Evolutionary conservation across 345 rosid genomes (phyloP), one percentile per base, ranked within the genome.

Genomic region (Garcia nutans): DNA sequence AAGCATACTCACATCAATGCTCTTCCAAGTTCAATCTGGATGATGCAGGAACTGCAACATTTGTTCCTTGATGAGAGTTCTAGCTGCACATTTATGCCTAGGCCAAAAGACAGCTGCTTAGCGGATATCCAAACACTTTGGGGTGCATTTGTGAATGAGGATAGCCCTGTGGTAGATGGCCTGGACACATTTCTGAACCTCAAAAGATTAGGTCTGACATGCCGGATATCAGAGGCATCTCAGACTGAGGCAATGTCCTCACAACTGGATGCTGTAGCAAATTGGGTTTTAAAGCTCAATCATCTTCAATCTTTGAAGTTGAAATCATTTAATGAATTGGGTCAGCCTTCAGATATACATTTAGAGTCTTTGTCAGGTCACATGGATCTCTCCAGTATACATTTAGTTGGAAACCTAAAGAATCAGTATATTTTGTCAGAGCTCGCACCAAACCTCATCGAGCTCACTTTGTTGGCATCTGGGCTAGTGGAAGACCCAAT

Each of bases 401-500:
- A 79, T 56, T 44, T 79, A 58, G 64, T 74, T 61, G 77, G 47
- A 19, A 49, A 55, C 22, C 28, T 70, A n/a, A 55, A 17, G 62
- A 24, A 41, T 61, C 49, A 59, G 10, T 3, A 23, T 31, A 22
- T 74, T 37, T 24, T 47, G 55, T 23, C 44, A 0, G 41, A 52
- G 45, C 33, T 79, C 50, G 74, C 81, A 6, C 33, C 41, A 24
- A 74, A 62, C n/a, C 77, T 79, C 49, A 68, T 33, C 0, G 70
- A 68, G 8, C 55, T 79, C 50, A 79, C 81, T 47, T 55, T 79
- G 33, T 79, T 71, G 60, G 49, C 37, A 65, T 79, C 77, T 11
- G 65, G 54, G 15, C 70, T 79, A 3, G 62, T 7, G 3, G 57
- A 68, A 60, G 81, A 79, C 23, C 74, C 81, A 8, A 68, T 79